A percentile compares a stretch with the other conserved stretches of the same genome.
phyloP scores from a whole-genome alignment of 108 stramenopile species.

The Fistulifera pelliculosa region DNA sequence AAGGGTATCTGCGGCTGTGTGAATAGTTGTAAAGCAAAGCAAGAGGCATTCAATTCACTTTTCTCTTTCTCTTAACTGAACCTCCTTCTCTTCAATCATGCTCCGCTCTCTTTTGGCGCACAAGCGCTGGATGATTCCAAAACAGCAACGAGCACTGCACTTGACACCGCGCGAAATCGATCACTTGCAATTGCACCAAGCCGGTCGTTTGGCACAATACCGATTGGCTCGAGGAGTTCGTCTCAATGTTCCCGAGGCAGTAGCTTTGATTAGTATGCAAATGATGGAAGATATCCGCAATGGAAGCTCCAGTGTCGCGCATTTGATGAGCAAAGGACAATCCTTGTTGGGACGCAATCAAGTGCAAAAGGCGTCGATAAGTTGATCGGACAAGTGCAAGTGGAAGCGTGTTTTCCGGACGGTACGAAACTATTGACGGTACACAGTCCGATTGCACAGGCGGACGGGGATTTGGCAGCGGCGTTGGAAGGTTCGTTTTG shows the following conservation, averaged over 20 bases:
- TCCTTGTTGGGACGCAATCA: conserved; percentile 75
- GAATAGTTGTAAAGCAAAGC: no score
- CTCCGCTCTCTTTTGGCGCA: no score
- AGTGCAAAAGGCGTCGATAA: conserved; percentile 75
- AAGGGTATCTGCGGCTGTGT: no score
- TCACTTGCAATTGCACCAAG: conserved; percentile 78
- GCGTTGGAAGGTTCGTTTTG: conserved; percentile 89
- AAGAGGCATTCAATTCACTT: no score
- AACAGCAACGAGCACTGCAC: conserved; percentile 11
- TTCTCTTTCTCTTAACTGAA: no score
- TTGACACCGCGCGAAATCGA: conserved; percentile 80
- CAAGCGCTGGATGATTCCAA: no score
- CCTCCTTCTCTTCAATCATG: no score
- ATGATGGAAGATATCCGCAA: conserved; percentile 92
- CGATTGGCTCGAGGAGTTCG: conserved; percentile 85
- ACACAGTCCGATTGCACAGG: conserved; percentile 68
- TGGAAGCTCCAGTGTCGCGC: conserved; percentile 71
- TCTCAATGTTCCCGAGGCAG: conserved; percentile 84
- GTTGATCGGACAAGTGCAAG: conserved; percentile 87
- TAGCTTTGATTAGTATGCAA: conserved; percentile 86
- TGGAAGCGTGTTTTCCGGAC: conserved; percentile 97
- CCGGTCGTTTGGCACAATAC: conserved; percentile 87
- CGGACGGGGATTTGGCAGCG: conserved; percentile 76
- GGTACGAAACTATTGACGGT: conserved; percentile 97
- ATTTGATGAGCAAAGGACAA: conserved; percentile 83